Evolutionary conservation across 495 filamentous ascomycete species (phyloP), one percentile per base, ranked within the genome.

Genomic region (Friedmanniomyces simplex): DNA sequence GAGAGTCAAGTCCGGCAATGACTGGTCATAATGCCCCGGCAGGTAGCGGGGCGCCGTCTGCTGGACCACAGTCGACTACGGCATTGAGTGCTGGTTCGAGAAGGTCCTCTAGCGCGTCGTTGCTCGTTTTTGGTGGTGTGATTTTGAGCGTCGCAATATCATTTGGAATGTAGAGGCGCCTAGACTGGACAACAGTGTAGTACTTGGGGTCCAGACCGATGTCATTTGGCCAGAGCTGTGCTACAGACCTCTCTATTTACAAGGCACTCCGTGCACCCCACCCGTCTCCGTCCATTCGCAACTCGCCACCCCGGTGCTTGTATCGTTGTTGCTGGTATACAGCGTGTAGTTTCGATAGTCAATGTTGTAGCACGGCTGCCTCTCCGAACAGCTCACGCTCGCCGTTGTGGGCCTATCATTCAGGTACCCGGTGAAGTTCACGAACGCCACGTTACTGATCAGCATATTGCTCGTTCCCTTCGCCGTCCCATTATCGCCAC

Each of bases 381-480:
- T 59, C 0, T 64, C 71, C 1, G 69, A 74, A 59, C 78, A 80
- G 25, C 73, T 76, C 6, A 80, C 67, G 14, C 68, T 68, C 13
- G 73, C 71, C 2, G 67, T 71, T 47, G 61, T 57, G 36, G 52
- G 61, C 60, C 11, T 68, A 1, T 57, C 54, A 52, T 61, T 54
- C 28, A 76, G 60, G 54, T 69, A 74, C 6, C 79, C 78, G 11
- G 75, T 79, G 58, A 81, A 81, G 57, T 81, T 81, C 22, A 76
- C 71, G 65, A 76, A 80, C 0, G 68, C 67, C 25, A 82, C 63
- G 50, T 81, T 74, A 8, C 69, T 72, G 30, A 82, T 66, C 34
- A 71, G 66, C 76, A 81, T 76, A 55, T 72, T 67, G 51, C 68
- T 73, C 21, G 76, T 78, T 2, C 79, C 79, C 1, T 63, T 28